Percentiles rank a stretch among this genome's conserved stretches.
These are phyloP conservation scores for Voacanga thouarsii DNA, from an alignment of 257 asterid species.

Conservation along the genomic window DNA sequence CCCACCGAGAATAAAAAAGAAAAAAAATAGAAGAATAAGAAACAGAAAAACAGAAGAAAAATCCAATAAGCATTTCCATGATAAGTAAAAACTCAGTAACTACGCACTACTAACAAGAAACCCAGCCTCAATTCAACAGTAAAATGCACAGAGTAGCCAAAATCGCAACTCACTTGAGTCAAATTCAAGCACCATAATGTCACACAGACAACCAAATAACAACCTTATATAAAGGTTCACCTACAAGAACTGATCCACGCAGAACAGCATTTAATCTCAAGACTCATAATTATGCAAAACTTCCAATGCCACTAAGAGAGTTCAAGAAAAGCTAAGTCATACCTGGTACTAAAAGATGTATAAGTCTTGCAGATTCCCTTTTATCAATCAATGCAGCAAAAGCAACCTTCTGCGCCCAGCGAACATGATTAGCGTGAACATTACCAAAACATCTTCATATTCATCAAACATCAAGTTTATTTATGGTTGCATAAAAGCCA, in stretches of 20 bases:
- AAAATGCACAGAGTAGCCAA: not conserved
- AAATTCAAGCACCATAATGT: not conserved
- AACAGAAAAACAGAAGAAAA: not conserved
- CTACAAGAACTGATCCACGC: not conserved
- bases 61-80: not conserved
- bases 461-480: constrained; percentile 1
- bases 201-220: not conserved
- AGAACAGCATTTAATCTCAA: not conserved
- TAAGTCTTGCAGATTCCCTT: constrained; percentile 1
- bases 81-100: not conserved
- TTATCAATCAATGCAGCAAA: not conserved
- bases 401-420: not conserved
- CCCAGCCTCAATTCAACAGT: not conserved
- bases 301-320: constrained; percentile 7
- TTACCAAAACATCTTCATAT: not conserved
- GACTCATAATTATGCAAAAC: not conserved
- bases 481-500: not conserved
- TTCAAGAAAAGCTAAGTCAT: not conserved
- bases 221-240: not conserved
- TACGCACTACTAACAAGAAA: not conserved
- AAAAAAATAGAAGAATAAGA: not conserved
- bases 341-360: constrained; percentile 9
- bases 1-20: not conserved
- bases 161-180: not conserved
- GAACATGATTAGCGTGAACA: constrained; percentile 8